phyloP scores from a whole-genome alignment of 2,329 filamentous ascomycete species.

The Penicillium sp. region DNA sequence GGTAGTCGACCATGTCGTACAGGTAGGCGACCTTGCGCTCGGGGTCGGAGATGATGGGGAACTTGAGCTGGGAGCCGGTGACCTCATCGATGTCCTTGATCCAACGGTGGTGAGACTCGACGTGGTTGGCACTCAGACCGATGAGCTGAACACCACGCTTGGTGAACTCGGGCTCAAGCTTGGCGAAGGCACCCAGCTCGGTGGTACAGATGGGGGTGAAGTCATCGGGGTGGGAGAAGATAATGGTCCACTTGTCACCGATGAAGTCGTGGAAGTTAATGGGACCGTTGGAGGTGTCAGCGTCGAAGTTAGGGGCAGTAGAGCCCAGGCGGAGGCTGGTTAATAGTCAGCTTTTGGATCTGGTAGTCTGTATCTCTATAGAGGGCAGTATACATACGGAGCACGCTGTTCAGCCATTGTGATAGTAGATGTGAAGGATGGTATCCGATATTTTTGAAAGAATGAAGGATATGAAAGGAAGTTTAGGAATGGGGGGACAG shows the following conservation, averaged over 20 bases:
- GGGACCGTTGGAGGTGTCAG: conserved; percentile 64
- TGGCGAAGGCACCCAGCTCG: conserved; percentile 90
- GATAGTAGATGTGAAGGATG: conserved; percentile 6
- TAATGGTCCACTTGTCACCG: conserved; percentile 67
- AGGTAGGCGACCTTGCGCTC: conserved; percentile 71
- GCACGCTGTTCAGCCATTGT: conserved; percentile 46
- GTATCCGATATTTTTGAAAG: background rate
- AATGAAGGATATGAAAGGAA: background rate
- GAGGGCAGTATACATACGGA: conserved; percentile 35
- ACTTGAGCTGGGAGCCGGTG: conserved; percentile 65
- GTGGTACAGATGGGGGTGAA: conserved; percentile 97
- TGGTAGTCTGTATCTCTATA: background rate
- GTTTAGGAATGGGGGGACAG: conserved; percentile 2
- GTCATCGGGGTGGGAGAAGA: conserved; percentile 73
- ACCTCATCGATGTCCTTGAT: conserved; percentile 86
- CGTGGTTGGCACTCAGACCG: conserved; percentile 79
- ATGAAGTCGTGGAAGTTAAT: conserved; percentile 74
- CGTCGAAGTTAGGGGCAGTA: conserved; percentile 67
- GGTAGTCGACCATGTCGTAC: conserved; percentile 83
- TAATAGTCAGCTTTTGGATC: background rate
- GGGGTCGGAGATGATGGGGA: conserved; percentile 82
- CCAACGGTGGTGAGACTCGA: conserved; percentile 82
- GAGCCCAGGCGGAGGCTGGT: conserved; percentile 63
- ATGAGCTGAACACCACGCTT: conserved; percentile 89
- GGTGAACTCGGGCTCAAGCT: conserved; percentile 84